A percentile compares a stretch with the other conserved stretches of the same genome.
These are phyloP conservation scores for Suillus decipiens DNA, from an alignment of 768 basidiomycete species.

Conservation along the genomic window DNA sequence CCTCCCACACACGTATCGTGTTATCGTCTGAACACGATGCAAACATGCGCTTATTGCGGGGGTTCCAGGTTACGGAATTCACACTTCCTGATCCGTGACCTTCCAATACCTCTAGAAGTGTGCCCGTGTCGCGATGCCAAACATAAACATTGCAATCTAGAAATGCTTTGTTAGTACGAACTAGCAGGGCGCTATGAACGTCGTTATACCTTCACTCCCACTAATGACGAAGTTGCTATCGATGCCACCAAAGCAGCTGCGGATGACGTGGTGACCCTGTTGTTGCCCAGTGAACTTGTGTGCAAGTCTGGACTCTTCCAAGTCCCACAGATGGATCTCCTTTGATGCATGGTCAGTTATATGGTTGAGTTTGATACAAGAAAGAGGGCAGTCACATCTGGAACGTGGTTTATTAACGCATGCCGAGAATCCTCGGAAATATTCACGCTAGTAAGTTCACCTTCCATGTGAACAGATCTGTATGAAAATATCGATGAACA, in stretches of 20 bases:
- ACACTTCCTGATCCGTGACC: slow-evolving; percentile 90
- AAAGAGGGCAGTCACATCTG: slow-evolving; percentile 61
- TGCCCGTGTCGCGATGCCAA: slow-evolving; percentile 88
- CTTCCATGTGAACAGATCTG: slow-evolving; percentile 67
- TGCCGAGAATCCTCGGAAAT: slow-evolving; percentile 84
- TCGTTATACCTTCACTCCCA: slow-evolving; percentile 85
- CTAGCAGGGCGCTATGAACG: neutral
- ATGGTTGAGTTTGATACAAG: neutral
- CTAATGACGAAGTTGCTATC: slow-evolving; percentile 88
- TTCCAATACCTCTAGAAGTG: slow-evolving; percentile 80
- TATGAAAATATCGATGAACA: slow-evolving; percentile 16
- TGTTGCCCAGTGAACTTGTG: slow-evolving; percentile 86
- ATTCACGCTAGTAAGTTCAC: slow-evolving; percentile 87
- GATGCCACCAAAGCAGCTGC: slow-evolving; percentile 91
- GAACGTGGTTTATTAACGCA: slow-evolving; percentile 84
- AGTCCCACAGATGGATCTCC: slow-evolving; percentile 91
- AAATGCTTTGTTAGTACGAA: slow-evolving; percentile 16
- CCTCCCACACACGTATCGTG: slow-evolving; percentile 90
- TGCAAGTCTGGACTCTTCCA: slow-evolving; percentile 65
- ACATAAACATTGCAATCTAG: slow-evolving; percentile 92
- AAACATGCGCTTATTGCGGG: slow-evolving; percentile 85
- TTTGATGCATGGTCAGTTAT: slow-evolving; percentile 33
- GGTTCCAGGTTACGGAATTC: slow-evolving; percentile 97
- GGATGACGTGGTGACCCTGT: slow-evolving; percentile 82
- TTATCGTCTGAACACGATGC: slow-evolving; percentile 95